Evolutionary conservation across 164 flowering plant species (phyloP), one percentile per base, ranked within the genome.

Genomic region (Umbellularia californica): DNA sequence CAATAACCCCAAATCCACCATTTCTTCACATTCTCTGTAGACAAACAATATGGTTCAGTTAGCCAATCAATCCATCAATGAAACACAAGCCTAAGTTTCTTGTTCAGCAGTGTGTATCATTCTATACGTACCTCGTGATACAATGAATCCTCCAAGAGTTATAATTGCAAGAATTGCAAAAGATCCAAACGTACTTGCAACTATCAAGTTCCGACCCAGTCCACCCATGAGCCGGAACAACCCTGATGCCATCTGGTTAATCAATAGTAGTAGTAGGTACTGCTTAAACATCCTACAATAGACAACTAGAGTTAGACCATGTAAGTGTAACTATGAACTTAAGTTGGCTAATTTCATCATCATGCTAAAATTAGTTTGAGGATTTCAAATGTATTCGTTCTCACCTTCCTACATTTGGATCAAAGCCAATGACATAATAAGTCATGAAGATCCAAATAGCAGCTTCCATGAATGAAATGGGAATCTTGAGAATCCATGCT

Each of bases 1-100:
- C 90, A 90, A 79, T 81, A 88, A 41, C 82, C 90, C 92, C 92
- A 89, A 64, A 76, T 83, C 90, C 92, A 89, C 90, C 90, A 87
- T 64, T 81, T 78, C 77, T 86, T 86, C 9, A 89, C 78, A 72
- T 76, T 25, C 15, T 63, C 83, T 81, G 75, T 9, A 52, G 9
- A n/a, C 58, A 47, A 76, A 72, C 2, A 15, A 66, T 20, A 66
- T 33, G 70, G 6, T 60, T 25, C 2, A 35, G 50, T 41, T 14
- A 55, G 60, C 20, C 19, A 47, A 15, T 20, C 50, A 47, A 5
- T 28, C 5, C 30, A n/a, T 68, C 28, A 68, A 19, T 55, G 60
- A 20, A 55, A 17, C 60, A 55, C 17, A 41, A 41, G 11, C 47
- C 10, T 41, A 41, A 5, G 47, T 41, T 41, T 41, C 47, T 9